phyloP scores from a whole-genome alignment of 2,329 filamentous ascomycete genomes.

The Arthrobotrys iridis region DNA sequence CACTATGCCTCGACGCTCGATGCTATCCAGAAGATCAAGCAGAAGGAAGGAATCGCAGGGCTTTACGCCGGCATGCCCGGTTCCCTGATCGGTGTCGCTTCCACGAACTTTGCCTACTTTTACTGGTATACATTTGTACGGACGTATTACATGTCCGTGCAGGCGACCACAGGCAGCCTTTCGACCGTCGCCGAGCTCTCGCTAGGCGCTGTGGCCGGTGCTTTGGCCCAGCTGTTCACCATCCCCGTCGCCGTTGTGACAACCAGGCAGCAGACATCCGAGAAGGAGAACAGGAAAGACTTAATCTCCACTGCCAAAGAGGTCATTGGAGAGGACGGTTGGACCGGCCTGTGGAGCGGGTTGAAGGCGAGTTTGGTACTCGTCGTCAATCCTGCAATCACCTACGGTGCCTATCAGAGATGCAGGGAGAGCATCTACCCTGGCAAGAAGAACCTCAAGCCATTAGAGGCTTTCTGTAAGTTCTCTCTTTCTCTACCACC shows the following conservation, averaged over 20 bases:
- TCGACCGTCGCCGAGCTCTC: slow-evolving; percentile 83
- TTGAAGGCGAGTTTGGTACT: slow-evolving; percentile 95
- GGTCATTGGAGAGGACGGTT: slow-evolving; percentile 90
- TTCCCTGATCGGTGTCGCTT: slow-evolving; percentile 88
- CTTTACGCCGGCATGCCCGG: slow-evolving; percentile 91
- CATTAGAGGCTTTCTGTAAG: slow-evolving; percentile 91
- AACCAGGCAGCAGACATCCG: slow-evolving; percentile 93
- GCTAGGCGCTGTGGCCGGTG: slow-evolving; percentile 86
- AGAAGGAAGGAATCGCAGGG: slow-evolving; percentile 80
- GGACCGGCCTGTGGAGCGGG: slow-evolving; percentile 89
- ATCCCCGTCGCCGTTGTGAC: slow-evolving; percentile 96
- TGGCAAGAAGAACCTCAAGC: slow-evolving; percentile 76
- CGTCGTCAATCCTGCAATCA: slow-evolving; percentile 96
- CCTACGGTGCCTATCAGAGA: slow-evolving; percentile 94
- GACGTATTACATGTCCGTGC: slow-evolving; percentile 75
- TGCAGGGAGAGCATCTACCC: slow-evolving; percentile 81
- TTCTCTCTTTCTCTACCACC: slow-evolving; percentile 57
- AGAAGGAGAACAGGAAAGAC: slow-evolving; percentile 83
- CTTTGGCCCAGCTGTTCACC: slow-evolving; percentile 92
- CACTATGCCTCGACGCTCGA: slow-evolving; percentile 91
- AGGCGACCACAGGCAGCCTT: slow-evolving; percentile 64
- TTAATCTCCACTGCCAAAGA: slow-evolving; percentile 87
- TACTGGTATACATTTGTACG: slow-evolving; percentile 81
- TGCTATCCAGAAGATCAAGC: slow-evolving; percentile 83
- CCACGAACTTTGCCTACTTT: slow-evolving; percentile 99